Base-by-base conservation (phyloP, 768 basidiomycete genomes). In the Hygrophoropsis aurantiaca region DNA sequence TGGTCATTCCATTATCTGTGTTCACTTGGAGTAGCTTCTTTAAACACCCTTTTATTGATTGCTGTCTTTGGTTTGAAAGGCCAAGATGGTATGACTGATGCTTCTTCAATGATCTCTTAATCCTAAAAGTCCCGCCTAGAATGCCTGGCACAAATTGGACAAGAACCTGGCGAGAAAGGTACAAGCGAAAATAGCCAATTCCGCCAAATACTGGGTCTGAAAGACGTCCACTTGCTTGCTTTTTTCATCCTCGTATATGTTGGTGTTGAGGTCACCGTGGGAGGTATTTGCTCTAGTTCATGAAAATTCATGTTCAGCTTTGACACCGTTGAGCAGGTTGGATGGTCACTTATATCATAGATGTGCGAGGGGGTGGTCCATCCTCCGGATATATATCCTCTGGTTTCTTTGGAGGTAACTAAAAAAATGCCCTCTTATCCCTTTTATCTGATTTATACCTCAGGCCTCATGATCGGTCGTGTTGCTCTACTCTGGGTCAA, bases 11-110 rank as follows among this genome's bases (percentile, higher is more conserved):
- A 76, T 51, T 78, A 67, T 51, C 49, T 73, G 9, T 69, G 70
- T 1, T 87, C 88, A 0, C 68, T 91, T 0, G 85, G 80, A 2
- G 58, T 93, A n/a, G 80, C 86, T 0, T 42, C 82, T 1, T 52
- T 72, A 34, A 89, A 87, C 53, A 68, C 75, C 1, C 33, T 75
- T 7, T 39, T 78, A 3, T 65, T 92, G 2, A 44, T 74, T 3
- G 43, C 58, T 6, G 77, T 87, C 16, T 91, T 93, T 68, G 73
- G 78, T 11, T 66, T 85, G 47, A 81, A 80, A 60, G 74, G 69
- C 0, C 84, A 89, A 58, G 83, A 91, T 55, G 82, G 88, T 83
- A 49, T 6, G 60, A 46, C 11, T 23, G 11, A 40, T 9, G 26
- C 52, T 46, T 30, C 13, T 30, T 30, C 43, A 13, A 9, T 5